Percentiles rank a stretch among this genome's conserved stretches.
These are phyloP conservation scores for Delitschia confertaspora DNA, from an alignment of 495 filamentous ascomycete genomes.

Conservation along the genomic window DNA sequence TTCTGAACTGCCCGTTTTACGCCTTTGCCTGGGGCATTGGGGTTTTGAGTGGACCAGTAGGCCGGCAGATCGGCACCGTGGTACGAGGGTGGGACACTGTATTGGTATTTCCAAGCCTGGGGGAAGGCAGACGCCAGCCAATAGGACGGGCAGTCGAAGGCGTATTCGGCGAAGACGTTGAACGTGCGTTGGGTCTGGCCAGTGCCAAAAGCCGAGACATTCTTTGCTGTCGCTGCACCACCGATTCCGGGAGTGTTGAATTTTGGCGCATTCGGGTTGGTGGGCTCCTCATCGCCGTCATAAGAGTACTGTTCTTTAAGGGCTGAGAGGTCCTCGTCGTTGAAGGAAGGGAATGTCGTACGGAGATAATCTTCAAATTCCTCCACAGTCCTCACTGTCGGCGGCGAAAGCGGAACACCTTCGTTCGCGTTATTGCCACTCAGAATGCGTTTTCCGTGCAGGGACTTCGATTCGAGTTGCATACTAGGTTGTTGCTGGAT, in stretches of 20 bases:
- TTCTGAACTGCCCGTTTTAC: conserved; percentile 25
- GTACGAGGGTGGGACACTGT: conserved; percentile 17
- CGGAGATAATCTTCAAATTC: conserved; percentile 21
- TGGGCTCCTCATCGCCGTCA: conserved; percentile 8
- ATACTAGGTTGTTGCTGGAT: conserved; percentile 44
- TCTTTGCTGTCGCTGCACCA: conserved; percentile 13
- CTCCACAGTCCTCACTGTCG: conserved; percentile 7
- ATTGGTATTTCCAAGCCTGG: conserved; percentile 28
- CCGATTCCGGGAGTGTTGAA: conserved; percentile 19
- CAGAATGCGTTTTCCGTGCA: conserved; percentile 47
- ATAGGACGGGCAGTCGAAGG: conserved; percentile 27
- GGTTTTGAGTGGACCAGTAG: conserved; percentile 9
- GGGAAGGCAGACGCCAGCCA: conserved; percentile 27
- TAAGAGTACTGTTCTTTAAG: conserved; percentile 21
- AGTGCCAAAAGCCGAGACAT: conserved; percentile 24
- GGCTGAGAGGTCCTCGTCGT: conserved; percentile 9
- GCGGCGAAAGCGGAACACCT: conserved; percentile 26
- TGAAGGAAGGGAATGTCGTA: conserved; percentile 22
- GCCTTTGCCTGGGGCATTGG: conserved; percentile 7
- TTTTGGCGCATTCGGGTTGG: conserved; percentile 8
- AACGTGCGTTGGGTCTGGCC: conserved; percentile 25
- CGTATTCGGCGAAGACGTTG: conserved; percentile 27
- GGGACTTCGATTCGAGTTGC: conserved; percentile 42
- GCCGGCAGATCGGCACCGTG: conserved; percentile 26
- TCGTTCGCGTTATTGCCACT: conserved; percentile 38